Conservation (phyloP, 2,329 filamentous ascomycete species). For the Penicillium brasilianum region DNA sequence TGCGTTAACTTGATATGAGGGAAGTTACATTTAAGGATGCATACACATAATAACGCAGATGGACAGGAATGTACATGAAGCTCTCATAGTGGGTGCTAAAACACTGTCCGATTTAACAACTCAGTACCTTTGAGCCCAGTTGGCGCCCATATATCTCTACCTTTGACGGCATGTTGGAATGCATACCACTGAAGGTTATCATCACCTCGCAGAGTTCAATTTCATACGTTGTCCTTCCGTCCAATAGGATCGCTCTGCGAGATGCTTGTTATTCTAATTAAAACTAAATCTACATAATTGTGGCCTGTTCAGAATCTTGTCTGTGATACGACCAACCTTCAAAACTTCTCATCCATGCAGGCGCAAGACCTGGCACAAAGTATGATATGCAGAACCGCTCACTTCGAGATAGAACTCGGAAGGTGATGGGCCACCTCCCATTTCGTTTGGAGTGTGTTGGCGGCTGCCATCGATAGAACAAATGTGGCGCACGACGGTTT, state of each 20-base stretch:
- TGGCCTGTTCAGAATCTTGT: neutral
- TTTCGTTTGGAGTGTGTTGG: neutral
- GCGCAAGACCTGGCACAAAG: neutral
- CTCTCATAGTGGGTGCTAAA: neutral
- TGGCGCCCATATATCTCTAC: no score
- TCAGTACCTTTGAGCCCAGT: no score
- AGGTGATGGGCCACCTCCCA: neutral
- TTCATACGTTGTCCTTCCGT: neutral
- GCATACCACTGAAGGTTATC: neutral
- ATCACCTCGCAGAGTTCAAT: neutral
- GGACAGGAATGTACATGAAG: neutral
- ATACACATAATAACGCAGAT: neutral
- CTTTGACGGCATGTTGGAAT: neutral
- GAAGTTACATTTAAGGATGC: neutral
- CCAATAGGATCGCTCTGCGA: slow-evolving; percentile 1
- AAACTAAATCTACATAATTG: no score
- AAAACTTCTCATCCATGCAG: neutral
- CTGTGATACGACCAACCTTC: slow-evolving; percentile 10
- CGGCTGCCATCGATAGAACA: neutral
- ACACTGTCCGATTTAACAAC: neutral
- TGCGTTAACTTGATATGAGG: neutral
- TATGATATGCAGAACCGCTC: neutral
- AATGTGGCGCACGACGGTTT: neutral
- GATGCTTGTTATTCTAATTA: no score
- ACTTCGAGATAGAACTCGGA: slow-evolving; percentile 4